Evolutionary conservation across 108 stramenopile genomes (phyloP).

Genomic region (Nitzschia inconspicua): DNA sequence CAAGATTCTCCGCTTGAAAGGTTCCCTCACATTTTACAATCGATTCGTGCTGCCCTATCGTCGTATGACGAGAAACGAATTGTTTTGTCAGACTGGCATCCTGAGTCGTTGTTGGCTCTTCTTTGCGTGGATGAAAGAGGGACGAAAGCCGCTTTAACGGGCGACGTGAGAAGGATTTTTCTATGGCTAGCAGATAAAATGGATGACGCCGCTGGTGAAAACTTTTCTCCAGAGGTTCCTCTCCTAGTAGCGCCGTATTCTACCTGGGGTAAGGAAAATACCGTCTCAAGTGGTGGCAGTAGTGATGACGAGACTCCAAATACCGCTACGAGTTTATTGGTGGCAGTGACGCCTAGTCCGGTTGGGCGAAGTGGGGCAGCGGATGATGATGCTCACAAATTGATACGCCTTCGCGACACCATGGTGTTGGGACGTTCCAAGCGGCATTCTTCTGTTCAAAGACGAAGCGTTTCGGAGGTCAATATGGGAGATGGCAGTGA

Average conservation of each 20-base stretch:
- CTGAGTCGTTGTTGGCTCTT: constrained; percentile 68
- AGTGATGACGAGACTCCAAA: constrained; percentile 1
- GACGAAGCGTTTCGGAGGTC: too few species aligned
- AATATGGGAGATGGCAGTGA: too few species aligned
- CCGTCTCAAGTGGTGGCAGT: constrained; percentile 10
- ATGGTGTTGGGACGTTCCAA: constrained; percentile 18
- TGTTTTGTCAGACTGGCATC: constrained; percentile 70
- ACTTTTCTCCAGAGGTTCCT: constrained; percentile 19
- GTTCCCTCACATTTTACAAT: constrained; percentile 53
- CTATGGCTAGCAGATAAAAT: constrained; percentile 61
- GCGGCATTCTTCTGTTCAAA: not conserved
- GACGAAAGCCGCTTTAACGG: constrained; percentile 42
- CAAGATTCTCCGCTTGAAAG: constrained; percentile 16
- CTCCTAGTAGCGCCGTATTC: constrained; percentile 48
- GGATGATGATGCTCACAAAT: not conserved
- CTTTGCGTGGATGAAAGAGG: constrained; percentile 63
- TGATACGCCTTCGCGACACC: constrained; percentile 1
- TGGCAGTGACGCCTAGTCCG: too few species aligned
- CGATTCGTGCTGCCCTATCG: constrained; percentile 25
- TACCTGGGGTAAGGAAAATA: constrained; percentile 22
- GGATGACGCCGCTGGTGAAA: constrained; percentile 33
- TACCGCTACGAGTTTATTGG: not conserved
- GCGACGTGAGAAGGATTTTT: constrained; percentile 35
- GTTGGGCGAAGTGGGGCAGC: not conserved
- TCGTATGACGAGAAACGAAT: constrained; percentile 40